Conservation (phyloP, 495 filamentous ascomycete species). For the Recurvomyces mirabilis region DNA sequence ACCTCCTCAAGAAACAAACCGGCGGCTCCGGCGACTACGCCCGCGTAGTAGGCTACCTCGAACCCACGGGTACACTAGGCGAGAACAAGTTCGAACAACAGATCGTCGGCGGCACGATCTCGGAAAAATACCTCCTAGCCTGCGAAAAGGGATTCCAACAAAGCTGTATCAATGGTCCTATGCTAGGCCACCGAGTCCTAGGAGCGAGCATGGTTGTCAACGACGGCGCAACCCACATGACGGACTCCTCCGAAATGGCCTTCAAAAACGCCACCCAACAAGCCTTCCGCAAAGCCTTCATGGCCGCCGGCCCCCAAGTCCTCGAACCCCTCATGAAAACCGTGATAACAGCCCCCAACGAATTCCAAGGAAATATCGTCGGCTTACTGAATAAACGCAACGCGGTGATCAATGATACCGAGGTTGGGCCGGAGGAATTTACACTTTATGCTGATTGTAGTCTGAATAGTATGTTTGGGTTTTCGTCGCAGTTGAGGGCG, state of each 20-base stretch:
- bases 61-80: conserved; percentile 62
- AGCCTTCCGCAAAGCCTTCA: conserved; percentile 93
- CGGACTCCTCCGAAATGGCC: conserved; percentile 95
- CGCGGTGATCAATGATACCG: conserved; percentile 88
- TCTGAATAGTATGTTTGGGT: conserved; percentile 95
- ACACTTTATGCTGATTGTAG: conserved; percentile 87
- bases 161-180: conserved; percentile 75
- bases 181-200: conserved; percentile 88
- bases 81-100: conserved; percentile 77
- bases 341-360: conserved; percentile 83
- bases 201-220: conserved; percentile 85
- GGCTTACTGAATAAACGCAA: conserved; percentile 94
- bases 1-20: conserved; percentile 88
- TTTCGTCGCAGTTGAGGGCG: conserved; percentile 77
- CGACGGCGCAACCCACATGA: conserved; percentile 96
- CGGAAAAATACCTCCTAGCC: conserved; percentile 90
- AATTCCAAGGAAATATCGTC: conserved; percentile 96
- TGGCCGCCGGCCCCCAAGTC: conserved; percentile 60
- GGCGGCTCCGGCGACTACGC: conserved; percentile 95
- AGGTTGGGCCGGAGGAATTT: conserved; percentile 91
- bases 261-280: conserved; percentile 95
- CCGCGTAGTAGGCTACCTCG: conserved; percentile 84
- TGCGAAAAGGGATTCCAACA: conserved; percentile 92
- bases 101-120: conserved; percentile 80
- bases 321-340: conserved; percentile 99